Percentiles rank a stretch among this genome's conserved stretches.
These are phyloP conservation scores for Pseudopediastrum boryanum DNA, from an alignment of 139 green algal genomes.

Conservation along the genomic window DNA sequence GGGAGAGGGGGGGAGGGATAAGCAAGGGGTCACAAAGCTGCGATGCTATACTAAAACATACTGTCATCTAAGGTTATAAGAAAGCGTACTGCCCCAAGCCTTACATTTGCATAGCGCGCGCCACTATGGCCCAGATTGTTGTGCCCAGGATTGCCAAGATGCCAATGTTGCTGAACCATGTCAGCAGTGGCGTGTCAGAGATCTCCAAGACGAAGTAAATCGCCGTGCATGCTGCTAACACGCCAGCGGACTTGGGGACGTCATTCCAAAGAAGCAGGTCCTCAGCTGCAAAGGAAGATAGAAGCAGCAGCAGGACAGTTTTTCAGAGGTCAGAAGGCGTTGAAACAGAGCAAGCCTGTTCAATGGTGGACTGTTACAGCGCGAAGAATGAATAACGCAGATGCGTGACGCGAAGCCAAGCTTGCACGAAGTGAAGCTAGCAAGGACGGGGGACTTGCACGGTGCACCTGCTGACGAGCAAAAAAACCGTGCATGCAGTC, in stretches of 20 bases:
- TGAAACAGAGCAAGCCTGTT: neutral
- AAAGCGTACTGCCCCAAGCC: neutral
- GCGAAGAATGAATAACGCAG: neutral
- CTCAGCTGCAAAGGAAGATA: slow-evolving; percentile 38
- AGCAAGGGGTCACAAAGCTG: too few species aligned
- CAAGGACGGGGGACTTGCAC: too few species aligned
- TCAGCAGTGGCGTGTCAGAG: slow-evolving; percentile 30
- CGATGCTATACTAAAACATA: too few species aligned
- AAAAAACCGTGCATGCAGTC: too few species aligned
- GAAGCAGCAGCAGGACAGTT: neutral
- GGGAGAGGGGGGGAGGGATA: too few species aligned
- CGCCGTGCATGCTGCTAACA: neutral
- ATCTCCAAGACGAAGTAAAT: slow-evolving; percentile 41
- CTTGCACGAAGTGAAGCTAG: too few species aligned
- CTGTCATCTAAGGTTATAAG: too few species aligned
- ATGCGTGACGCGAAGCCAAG: too few species aligned
- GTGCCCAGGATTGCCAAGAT: neutral
- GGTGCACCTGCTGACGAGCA: too few species aligned
- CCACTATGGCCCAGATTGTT: slow-evolving; percentile 12
- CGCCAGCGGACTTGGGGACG: slow-evolving; percentile 32
- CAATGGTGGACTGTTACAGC: too few species aligned
- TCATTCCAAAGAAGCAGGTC: slow-evolving; percentile 38
- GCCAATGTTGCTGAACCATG: slow-evolving; percentile 19
- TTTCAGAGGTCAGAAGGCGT: neutral
- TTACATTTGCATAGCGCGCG: slow-evolving; percentile 8